Percentiles rank a stretch among this genome's conserved stretches.
These are phyloP conservation scores for Dactylellina leptospora DNA, from an alignment of 2,329 filamentous ascomycete species.

Conservation along the genomic window DNA sequence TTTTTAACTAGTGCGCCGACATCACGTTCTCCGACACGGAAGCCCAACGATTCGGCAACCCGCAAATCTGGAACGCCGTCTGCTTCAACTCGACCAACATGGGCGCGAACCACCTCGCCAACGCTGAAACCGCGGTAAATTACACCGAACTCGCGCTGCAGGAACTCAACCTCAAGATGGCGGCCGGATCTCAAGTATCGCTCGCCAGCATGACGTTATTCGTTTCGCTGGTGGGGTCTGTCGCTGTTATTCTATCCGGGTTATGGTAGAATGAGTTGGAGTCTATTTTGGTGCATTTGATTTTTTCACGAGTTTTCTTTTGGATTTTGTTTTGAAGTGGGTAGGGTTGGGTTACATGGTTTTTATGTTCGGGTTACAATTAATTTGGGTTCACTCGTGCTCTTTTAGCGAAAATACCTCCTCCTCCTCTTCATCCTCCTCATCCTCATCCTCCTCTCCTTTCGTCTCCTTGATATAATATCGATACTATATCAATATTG, in stretches of 20 bases:
- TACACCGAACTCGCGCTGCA: constrained; percentile 52
- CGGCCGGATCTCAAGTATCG: constrained; percentile 28
- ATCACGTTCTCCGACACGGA: constrained; percentile 56
- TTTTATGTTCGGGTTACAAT: too few relatives aligned
- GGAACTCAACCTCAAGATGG: constrained; percentile 50
- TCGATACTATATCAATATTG: too few relatives aligned
- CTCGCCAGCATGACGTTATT: constrained; percentile 14
- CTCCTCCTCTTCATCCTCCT: too few relatives aligned
- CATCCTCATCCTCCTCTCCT: too few relatives aligned
- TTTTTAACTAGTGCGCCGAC: constrained; percentile 57
- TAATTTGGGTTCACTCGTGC: too few relatives aligned
- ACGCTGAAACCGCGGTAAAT: constrained; percentile 34
- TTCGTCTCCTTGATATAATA: too few relatives aligned
- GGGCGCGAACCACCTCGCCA: constrained; percentile 51
- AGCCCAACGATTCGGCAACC: constrained; percentile 55
- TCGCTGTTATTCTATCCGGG: constrained; percentile 14
- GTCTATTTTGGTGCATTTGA: too few relatives aligned
- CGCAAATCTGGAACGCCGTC: constrained; percentile 51
- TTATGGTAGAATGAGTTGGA: constrained; percentile 31
- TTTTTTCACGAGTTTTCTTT: constrained; percentile 22
- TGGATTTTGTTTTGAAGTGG: too few relatives aligned
- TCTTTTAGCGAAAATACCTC: too few relatives aligned
- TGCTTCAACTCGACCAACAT: constrained; percentile 56
- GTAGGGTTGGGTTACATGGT: too few relatives aligned
- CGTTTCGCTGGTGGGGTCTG: constrained; percentile 11